phyloP scores from a whole-genome alignment of 1,284 basidiomycete species.

The Cutaneotrichosporon daszewskae region DNA sequence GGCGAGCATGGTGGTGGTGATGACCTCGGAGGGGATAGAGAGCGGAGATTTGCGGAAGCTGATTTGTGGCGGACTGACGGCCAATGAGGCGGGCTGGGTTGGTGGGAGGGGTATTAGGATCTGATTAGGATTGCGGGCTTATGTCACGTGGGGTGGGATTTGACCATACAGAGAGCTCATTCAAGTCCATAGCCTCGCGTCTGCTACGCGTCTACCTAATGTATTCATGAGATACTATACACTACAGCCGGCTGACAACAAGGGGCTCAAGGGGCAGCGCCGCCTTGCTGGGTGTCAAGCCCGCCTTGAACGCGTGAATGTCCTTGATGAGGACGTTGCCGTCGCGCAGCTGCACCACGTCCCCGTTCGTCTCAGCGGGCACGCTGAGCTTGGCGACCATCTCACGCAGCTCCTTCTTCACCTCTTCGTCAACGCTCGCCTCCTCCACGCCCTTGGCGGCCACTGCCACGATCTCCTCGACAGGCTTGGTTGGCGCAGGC shows the following conservation, averaged over 20 bases:
- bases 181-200: too few species aligned
- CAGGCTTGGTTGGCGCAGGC: slow-evolving; percentile 51
- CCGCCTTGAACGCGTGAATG: slow-evolving; percentile 63
- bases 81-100: not conserved
- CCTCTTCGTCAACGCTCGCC: slow-evolving; percentile 41
- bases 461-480: slow-evolving; percentile 53
- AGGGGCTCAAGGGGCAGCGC: slow-evolving; percentile 49
- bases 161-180: too few species aligned
- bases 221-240: too few species aligned
- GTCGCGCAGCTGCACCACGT: slow-evolving; percentile 50
- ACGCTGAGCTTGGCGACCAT: slow-evolving; percentile 56
- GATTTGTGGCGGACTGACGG: not conserved
- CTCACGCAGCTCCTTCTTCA: slow-evolving; percentile 53
- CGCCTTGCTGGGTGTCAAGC: slow-evolving; percentile 51
- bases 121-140: not conserved
- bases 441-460: slow-evolving; percentile 43
- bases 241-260: slow-evolving; percentile 28
- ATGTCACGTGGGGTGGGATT: too few species aligned
- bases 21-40: not conserved
- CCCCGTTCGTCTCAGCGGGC: slow-evolving; percentile 52
- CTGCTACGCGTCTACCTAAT: too few species aligned
- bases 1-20: not conserved
- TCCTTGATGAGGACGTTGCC: slow-evolving; percentile 64
- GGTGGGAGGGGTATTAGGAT: not conserved
- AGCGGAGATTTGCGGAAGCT: not conserved